Evolutionary conservation across 1,139 yeast genomes (phyloP).

Genomic region (Taiozyma sp.): DNA sequence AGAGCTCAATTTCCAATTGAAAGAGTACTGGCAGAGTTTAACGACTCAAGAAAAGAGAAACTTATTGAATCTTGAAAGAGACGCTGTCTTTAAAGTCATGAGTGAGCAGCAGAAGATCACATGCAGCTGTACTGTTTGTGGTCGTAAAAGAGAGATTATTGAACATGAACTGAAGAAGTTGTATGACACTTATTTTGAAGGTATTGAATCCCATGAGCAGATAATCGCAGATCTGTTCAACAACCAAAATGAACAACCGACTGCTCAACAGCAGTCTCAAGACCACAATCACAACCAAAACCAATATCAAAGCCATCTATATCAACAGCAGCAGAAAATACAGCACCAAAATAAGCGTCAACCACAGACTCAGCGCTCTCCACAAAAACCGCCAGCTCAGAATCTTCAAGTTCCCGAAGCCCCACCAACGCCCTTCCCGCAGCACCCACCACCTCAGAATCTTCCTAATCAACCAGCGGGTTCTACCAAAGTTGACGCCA

Average conservation of each 20-base stretch:
- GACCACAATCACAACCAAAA: slow-evolving; percentile 5
- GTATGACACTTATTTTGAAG: slow-evolving; percentile 47
- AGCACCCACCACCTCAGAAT: slow-evolving; percentile 1
- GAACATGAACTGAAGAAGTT: slow-evolving; percentile 79
- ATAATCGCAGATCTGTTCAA: slow-evolving; percentile 19
- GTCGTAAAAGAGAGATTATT: slow-evolving; percentile 65
- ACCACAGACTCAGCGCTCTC: not conserved
- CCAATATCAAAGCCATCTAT: not conserved
- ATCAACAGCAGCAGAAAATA: slow-evolving; percentile 1
- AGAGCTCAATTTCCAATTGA: slow-evolving; percentile 58
- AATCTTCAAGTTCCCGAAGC: slow-evolving; percentile 2
- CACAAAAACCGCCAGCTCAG: not conserved
- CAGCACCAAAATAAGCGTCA: slow-evolving; percentile 3
- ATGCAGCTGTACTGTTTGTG: slow-evolving; percentile 81
- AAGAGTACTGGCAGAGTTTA: slow-evolving; percentile 68
- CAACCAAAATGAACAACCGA: not conserved
- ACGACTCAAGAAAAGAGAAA: slow-evolving; percentile 55
- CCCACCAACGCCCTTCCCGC: not conserved
- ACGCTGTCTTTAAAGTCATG: slow-evolving; percentile 62
- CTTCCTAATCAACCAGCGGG: not conserved
- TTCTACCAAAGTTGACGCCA: slow-evolving; percentile 4
- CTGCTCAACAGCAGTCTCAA: slow-evolving; percentile 1
- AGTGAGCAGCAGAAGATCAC: slow-evolving; percentile 48
- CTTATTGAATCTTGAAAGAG: slow-evolving; percentile 65
- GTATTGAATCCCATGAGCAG: slow-evolving; percentile 16